These are phyloP conservation scores for Micromonas pusilla DNA, from an alignment of 139 green algal genomes.

Conservation along the genomic window DNA sequence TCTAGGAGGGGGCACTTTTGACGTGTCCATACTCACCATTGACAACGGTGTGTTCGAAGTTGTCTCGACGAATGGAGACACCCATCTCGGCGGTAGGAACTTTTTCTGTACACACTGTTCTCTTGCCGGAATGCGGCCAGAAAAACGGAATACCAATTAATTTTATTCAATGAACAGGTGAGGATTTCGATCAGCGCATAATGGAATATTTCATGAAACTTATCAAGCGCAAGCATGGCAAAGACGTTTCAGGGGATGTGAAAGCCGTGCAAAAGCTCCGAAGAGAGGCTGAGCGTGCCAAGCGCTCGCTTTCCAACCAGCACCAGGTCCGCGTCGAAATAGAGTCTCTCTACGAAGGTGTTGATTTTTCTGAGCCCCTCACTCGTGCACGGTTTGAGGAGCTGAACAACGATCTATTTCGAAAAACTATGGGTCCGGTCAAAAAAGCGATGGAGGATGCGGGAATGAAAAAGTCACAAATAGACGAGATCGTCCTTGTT, in stretches of 20 bases:
- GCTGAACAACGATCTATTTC: constrained; percentile 97
- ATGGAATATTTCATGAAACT: constrained; percentile 99
- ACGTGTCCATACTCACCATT: constrained; percentile 98
- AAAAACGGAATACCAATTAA: too few species aligned
- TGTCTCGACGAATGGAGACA: constrained; percentile 89
- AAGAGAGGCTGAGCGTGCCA: constrained; percentile 92
- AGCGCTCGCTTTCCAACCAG: constrained; percentile 90
- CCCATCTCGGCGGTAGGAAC: constrained; percentile 88
- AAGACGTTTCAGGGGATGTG: constrained; percentile 84
- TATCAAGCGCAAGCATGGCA: constrained; percentile 95
- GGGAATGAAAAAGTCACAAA: constrained; percentile 73
- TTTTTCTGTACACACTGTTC: too few species aligned
- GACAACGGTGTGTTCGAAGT: constrained; percentile 97
- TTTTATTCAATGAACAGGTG: constrained; percentile 34
- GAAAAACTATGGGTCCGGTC: constrained; percentile 93
- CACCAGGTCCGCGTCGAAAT: constrained; percentile 97
- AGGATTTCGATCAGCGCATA: constrained; percentile 97
- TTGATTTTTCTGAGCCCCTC: constrained; percentile 94
- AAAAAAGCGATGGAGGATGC: constrained; percentile 93
- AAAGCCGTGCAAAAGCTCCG: constrained; percentile 92
- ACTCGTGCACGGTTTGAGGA: constrained; percentile 98
- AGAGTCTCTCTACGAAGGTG: constrained; percentile 86
- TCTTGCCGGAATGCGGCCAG: too few species aligned
- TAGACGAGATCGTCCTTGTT: constrained; percentile 94
- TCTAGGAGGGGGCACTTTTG: constrained; percentile 96